A percentile compares a stretch with the other conserved stretches of the same genome.
Evolutionary conservation across 768 basidiomycete species (phyloP).

Genomic region (Kondoa malvinella): DNA sequence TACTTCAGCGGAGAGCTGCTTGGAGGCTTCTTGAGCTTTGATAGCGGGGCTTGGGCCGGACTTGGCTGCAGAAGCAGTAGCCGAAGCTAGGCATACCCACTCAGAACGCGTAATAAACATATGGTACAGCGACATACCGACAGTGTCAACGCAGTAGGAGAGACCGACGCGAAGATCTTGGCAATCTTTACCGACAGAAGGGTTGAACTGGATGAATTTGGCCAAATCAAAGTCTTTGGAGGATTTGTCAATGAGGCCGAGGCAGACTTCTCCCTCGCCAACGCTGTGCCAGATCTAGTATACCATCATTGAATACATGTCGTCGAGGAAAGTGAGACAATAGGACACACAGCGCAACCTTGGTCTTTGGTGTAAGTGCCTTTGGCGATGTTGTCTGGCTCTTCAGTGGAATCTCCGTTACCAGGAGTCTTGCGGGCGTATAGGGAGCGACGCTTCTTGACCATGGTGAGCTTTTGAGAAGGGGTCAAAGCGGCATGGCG

Average conservation of each 20-base stretch:
- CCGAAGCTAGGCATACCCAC: not conserved
- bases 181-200: not conserved
- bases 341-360: constrained; percentile 3
- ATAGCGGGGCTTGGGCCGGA: not conserved
- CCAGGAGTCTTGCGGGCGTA: constrained; percentile 4
- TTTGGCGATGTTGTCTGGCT: not conserved
- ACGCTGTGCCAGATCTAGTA: constrained; percentile 9
- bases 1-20: not conserved
- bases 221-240: not conserved
- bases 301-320: not conserved
- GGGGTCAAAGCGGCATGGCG: not conserved
- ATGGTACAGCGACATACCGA: not conserved
- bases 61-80: not conserved
- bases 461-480: not conserved
- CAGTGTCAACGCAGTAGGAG: constrained; percentile 6
- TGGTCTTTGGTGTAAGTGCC: not conserved
- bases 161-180: not conserved
- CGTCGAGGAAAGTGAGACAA: not conserved
- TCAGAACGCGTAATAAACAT: not conserved
- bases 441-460: no score
- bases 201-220: constrained; percentile 3
- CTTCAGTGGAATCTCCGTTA: constrained; percentile 1
- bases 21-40: not conserved
- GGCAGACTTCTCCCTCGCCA: constrained; percentile 6
- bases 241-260: constrained; percentile 7